Base-by-base conservation (phyloP, 2,329 filamentous ascomycete genomes). In the Emergomyces pasteurianus region DNA sequence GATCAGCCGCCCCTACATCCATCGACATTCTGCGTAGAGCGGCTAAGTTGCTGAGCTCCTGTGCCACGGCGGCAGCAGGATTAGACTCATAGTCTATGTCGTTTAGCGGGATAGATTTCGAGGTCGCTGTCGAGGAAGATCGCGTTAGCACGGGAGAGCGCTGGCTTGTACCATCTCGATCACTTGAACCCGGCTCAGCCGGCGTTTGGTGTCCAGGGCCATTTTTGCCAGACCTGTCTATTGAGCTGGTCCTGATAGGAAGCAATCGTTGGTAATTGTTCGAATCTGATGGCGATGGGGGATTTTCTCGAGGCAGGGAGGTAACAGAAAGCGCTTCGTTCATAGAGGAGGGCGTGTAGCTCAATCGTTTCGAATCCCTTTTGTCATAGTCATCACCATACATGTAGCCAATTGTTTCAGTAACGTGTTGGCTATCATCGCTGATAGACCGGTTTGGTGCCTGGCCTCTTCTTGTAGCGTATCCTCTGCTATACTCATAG, bases 11-110 rank as follows among this genome's bases (percentile, higher is more conserved):
- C 65, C 84, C 82, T 7, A 95, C 89, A 72, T 95, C 92, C 91
- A 96, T 96, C 23, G 92, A 96, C 86, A 96, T 89, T 65, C 92
- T 85, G 67, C 92, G 84, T 64, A 96, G 83, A 1, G 92, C 92
- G 73, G 95, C 91, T 63, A 96, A 77, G 70, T 96, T 96, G 78
- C 88, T 95, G 67, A 96, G 78, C 76, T 96, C 92, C 75, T 95
- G 90, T 31, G 90, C 90, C 62, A 96, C 89, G 63, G 92, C 90
- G 63, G 92, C 90, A 62, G 86, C 91, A 0, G 92, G 88, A 69
- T 92, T 88, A 64, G 91, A 91, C 72, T 96, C 92, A 73, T 94
- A 94, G 70, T 92, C 89, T 64, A 95, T 83, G 67, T 92, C 85
- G 68, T 92, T 92, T 65, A 92, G 83, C 58, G 88, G 86, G 60